Evolutionary conservation across 805 yeast species (phyloP).

Genomic region (Vanderwaltozyma yarrowii): DNA sequence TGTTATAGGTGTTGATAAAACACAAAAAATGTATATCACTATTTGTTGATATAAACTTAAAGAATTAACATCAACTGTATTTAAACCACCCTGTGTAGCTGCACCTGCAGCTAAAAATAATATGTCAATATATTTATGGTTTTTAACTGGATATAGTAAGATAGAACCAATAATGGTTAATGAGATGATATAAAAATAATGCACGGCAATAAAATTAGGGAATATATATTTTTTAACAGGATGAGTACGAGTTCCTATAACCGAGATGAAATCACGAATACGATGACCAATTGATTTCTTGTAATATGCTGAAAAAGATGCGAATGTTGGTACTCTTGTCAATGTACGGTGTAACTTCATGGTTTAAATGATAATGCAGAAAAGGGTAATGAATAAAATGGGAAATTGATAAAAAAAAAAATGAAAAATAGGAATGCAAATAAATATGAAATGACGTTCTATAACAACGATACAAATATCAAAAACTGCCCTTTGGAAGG

Average conservation of each 20-base stretch:
- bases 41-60: conserved; percentile 73
- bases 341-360: conserved; percentile 11
- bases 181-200: conserved; percentile 57
- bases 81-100: conserved; percentile 85
- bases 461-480: too few species aligned
- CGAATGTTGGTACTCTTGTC: conserved; percentile 18
- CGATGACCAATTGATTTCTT: conserved; percentile 33
- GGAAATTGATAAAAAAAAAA: too few species aligned
- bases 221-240: conserved; percentile 32
- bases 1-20: conserved; percentile 76
- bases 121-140: conserved; percentile 62
- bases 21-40: conserved; percentile 48
- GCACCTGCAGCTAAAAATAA: conserved; percentile 70
- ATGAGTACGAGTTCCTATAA: conserved; percentile 21
- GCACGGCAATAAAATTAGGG: conserved; percentile 46
- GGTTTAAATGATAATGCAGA: not conserved
- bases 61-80: conserved; percentile 60
- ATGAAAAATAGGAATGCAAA: too few species aligned
- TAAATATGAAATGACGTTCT: too few species aligned
- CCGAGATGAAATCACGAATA: conserved; percentile 31
- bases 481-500: too few species aligned
- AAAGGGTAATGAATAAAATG: not conserved
- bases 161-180: conserved; percentile 61
- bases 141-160: conserved; percentile 63
- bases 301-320: conserved; percentile 15